A percentile compares a stretch with the other conserved stretches of the same genome.
phyloP scores from a whole-genome alignment of 1,284 basidiomycete species.

The Leucoagaricus sp. region DNA sequence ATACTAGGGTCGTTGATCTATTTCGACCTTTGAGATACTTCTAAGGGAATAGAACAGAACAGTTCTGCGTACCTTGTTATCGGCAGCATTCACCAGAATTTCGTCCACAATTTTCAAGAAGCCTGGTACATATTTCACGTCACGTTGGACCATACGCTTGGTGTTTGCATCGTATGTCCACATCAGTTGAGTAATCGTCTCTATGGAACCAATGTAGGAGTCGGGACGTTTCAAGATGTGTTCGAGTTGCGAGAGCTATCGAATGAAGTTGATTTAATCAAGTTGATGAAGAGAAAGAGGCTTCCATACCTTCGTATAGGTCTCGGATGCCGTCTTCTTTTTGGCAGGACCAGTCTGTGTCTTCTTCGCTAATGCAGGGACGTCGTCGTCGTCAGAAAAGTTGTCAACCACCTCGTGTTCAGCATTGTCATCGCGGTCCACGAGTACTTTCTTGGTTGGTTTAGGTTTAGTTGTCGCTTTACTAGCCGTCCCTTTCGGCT shows the following conservation, averaged over 20 bases:
- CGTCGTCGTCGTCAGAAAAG: constrained; percentile 43
- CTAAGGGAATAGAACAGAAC: no score
- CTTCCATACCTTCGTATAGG: constrained; percentile 80
- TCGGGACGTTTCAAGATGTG: constrained; percentile 97
- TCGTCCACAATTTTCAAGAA: constrained; percentile 99
- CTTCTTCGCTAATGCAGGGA: constrained; percentile 21
- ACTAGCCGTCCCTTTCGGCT: constrained; percentile 31
- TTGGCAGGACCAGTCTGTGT: constrained; percentile 37
- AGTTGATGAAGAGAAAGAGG: background rate
- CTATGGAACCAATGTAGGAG: constrained; percentile 96
- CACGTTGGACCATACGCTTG: constrained; percentile 79
- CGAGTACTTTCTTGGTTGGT: constrained; percentile 61
- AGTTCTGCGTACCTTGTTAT: constrained; percentile 82
- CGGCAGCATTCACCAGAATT: constrained; percentile 98
- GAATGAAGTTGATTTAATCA: constrained; percentile 12
- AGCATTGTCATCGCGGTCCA: constrained; percentile 59
- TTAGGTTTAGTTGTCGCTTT: constrained; percentile 53
- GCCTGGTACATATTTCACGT: constrained; percentile 94
- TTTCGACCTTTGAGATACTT: background rate
- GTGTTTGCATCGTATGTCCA: constrained; percentile 87
- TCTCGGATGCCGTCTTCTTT: constrained; percentile 91
- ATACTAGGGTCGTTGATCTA: constrained; percentile 89
- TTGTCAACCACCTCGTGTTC: constrained; percentile 36
- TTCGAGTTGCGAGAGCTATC: constrained; percentile 91
- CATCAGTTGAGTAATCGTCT: constrained; percentile 82